Percentiles rank a stretch among this genome's conserved stretches.
These are phyloP conservation scores for Eleusine coracana DNA, from an alignment of 176 grass and related monocot genomes.

Conservation along the genomic window DNA sequence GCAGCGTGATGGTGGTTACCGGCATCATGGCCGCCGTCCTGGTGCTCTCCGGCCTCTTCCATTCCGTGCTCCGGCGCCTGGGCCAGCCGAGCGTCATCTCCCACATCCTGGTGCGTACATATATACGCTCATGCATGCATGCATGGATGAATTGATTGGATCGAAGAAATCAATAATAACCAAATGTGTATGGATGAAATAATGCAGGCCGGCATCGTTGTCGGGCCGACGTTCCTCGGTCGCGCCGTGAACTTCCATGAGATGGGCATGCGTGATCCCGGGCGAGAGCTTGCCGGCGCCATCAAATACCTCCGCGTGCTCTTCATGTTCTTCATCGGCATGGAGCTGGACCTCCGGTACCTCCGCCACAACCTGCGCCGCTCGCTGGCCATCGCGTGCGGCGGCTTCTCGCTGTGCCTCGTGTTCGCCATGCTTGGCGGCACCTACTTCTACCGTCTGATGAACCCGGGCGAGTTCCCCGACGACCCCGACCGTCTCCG, in stretches of 20 bases:
- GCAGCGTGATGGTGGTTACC: constrained; percentile 41
- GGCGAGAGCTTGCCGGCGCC: constrained; percentile 17
- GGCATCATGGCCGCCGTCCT: constrained; percentile 51
- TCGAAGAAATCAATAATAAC: not conserved
- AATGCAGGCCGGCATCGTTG: constrained; percentile 54
- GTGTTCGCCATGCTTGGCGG: constrained; percentile 11
- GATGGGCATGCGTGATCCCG: constrained; percentile 26
- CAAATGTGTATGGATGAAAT: not conserved
- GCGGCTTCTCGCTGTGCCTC: constrained; percentile 40
- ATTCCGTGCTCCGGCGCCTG: constrained; percentile 54
- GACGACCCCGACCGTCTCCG: constrained; percentile 9
- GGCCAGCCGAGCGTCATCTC: constrained; percentile 71
- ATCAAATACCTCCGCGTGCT: constrained; percentile 45
- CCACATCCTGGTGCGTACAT: constrained; percentile 50
- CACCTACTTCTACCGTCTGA: constrained; percentile 36
- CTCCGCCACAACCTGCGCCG: constrained; percentile 47
- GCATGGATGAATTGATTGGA: too few relatives aligned
- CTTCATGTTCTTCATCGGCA: constrained; percentile 73
- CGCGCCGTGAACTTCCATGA: constrained; percentile 16
- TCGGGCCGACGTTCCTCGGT: constrained; percentile 49
- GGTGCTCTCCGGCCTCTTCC: constrained; percentile 51
- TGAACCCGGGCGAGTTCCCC: constrained; percentile 11
- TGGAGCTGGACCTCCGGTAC: constrained; percentile 71
- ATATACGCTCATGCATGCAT: too few relatives aligned
- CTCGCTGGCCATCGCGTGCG: constrained; percentile 39